A percentile compares a stretch with the other conserved stretches of the same genome.
Evolutionary conservation across 2,329 filamentous ascomycete species (phyloP).

Genomic region (Leptographium flavum): DNA sequence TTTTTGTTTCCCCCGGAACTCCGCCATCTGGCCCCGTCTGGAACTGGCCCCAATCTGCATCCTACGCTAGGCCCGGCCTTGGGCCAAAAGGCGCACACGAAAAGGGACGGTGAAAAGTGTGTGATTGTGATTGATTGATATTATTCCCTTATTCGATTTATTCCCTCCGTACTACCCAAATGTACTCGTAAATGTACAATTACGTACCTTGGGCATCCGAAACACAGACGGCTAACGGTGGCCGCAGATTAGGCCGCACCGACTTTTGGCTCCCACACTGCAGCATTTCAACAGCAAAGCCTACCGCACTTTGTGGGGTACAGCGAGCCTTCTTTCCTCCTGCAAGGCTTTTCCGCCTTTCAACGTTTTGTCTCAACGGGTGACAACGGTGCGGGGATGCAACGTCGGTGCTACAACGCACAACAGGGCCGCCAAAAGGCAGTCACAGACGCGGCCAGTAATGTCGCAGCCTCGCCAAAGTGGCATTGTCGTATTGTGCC

Average conservation of each 20-base stretch:
- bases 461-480: no score
- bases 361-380: no score
- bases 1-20: background rate
- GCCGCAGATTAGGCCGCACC: conserved; percentile 10
- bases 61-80: conserved; percentile 3
- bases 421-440: no score
- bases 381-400: background rate
- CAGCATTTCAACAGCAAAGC: background rate
- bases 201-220: no score
- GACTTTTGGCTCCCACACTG: conserved; percentile 1
- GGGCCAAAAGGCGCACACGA: background rate
- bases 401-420: no score
- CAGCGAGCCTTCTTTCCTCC: background rate
- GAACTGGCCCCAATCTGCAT: conserved; percentile 1
- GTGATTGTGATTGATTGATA: no score
- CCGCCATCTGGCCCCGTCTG: background rate
- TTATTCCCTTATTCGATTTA: no score
- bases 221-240: background rate
- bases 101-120: background rate
- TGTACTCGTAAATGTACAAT: no score
- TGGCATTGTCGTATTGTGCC: no score
- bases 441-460: no score
- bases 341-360: background rate
- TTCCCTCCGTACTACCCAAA: no score
- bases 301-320: background rate